phyloP scores from a whole-genome alignment of 2,329 filamentous ascomycete genomes.

The Aureobasidium sp. region DNA sequence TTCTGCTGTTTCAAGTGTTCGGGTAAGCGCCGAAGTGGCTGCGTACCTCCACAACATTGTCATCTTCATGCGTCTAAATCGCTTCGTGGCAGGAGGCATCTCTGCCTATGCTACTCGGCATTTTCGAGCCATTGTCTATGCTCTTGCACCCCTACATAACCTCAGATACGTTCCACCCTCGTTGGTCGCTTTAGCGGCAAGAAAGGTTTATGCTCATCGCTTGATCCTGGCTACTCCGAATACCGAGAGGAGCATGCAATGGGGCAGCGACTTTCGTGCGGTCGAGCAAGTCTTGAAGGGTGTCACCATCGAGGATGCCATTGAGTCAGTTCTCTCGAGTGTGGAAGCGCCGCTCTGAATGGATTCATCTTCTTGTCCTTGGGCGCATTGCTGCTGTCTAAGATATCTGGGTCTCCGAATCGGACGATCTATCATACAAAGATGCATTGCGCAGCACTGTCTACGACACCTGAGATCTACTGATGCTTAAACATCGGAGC shows the following conservation, averaged over 20 bases:
- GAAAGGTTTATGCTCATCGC: slow-evolving; percentile 82
- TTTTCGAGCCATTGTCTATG: slow-evolving; percentile 47
- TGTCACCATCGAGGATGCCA: slow-evolving; percentile 46
- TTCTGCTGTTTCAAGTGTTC: slow-evolving; percentile 49
- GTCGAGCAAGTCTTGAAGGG: slow-evolving; percentile 58
- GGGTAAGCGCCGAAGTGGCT: slow-evolving; percentile 65
- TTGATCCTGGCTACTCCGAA: slow-evolving; percentile 60
- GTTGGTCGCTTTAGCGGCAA: slow-evolving; percentile 70
- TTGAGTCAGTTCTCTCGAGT: slow-evolving; percentile 49
- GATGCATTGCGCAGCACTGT: background rate
- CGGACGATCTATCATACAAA: background rate
- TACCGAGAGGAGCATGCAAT: slow-evolving; percentile 82
- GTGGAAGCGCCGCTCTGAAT: slow-evolving; percentile 46
- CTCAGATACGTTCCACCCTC: slow-evolving; percentile 76
- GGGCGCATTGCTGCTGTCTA: background rate
- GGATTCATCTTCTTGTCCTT: background rate
- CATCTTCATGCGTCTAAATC: slow-evolving; percentile 78
- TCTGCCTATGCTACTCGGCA: slow-evolving; percentile 72
- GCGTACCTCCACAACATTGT: slow-evolving; percentile 84
- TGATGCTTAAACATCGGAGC: slow-evolving; percentile 9
- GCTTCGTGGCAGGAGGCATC: slow-evolving; percentile 71
- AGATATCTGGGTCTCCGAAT: background rate
- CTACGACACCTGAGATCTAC: background rate
- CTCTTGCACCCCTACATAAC: slow-evolving; percentile 72
- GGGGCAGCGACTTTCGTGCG: slow-evolving; percentile 71